A percentile compares a stretch with the other conserved stretches of the same genome.
Conservation (phyloP, 2,329 filamentous ascomycete genomes). For the Aspergillus neoniger region DNA sequence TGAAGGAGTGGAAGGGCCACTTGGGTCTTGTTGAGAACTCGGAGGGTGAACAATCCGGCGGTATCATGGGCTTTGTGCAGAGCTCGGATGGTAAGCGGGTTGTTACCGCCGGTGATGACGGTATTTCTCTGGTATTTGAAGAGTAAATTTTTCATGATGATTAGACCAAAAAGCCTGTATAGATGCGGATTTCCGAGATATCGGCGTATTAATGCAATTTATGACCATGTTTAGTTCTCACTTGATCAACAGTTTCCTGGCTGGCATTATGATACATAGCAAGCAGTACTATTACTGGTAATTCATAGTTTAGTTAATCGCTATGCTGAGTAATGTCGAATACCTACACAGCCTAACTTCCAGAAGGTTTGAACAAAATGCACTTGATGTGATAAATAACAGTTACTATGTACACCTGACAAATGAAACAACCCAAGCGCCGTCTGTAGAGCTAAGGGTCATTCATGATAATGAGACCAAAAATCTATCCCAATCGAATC, state of each 20-base stretch:
- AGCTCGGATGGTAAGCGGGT: conserved; percentile 70
- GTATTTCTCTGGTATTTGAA: conserved; percentile 50
- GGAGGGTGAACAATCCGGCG: conserved; percentile 77
- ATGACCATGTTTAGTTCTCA: neutral
- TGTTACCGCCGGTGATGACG: conserved; percentile 88
- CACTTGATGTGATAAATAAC: conserved; percentile 27
- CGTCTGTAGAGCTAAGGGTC: conserved; percentile 25
- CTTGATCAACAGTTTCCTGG: too few species aligned
- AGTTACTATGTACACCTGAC: conserved; percentile 40
- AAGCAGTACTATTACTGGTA: too few species aligned
- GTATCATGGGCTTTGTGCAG: conserved; percentile 89
- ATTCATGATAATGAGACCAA: conserved; percentile 18
- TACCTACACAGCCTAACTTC: too few species aligned
- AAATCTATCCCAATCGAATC: conserved; percentile 9
- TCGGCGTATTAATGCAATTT: neutral
- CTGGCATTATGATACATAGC: too few species aligned
- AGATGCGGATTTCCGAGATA: conserved; percentile 11
- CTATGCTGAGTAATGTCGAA: too few species aligned
- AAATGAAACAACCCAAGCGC: conserved; percentile 36
- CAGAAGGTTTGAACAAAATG: conserved; percentile 2
- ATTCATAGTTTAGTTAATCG: too few species aligned
- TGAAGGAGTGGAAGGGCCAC: conserved; percentile 90
- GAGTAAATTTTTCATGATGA: conserved; percentile 24
- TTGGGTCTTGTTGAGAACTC: conserved; percentile 41
- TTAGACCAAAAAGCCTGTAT: conserved; percentile 16